Conservation (phyloP, 805 yeast genomes). For the Saturnispora zaruensis region DNA sequence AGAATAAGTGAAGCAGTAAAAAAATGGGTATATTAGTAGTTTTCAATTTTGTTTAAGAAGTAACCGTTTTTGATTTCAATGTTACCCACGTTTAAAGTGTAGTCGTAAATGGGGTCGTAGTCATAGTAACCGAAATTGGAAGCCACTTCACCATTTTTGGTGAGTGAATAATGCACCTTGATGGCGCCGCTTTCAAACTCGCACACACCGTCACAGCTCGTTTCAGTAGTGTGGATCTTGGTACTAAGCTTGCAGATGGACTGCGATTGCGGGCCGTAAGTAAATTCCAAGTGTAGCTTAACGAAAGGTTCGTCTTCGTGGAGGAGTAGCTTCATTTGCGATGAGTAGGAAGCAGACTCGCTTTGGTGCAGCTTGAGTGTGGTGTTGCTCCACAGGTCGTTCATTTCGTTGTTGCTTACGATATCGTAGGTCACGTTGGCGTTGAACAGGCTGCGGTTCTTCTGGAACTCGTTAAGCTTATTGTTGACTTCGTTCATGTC, state of each 20-base stretch:
- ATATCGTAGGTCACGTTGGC: not conserved
- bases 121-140: constrained; percentile 23
- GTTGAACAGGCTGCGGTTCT: not conserved
- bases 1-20: not conserved
- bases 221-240: constrained; percentile 5
- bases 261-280: not conserved
- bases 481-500: not conserved
- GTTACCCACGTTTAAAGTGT: constrained; percentile 15
- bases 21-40: not conserved
- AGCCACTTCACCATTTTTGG: constrained; percentile 18
- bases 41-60: constrained; percentile 12
- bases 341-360: not conserved
- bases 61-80: constrained; percentile 19
- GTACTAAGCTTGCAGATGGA: constrained; percentile 7
- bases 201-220: not conserved
- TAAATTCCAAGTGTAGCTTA: constrained; percentile 14
- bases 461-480: not conserved
- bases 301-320: constrained; percentile 20
- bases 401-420: not conserved
- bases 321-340: constrained; percentile 9
- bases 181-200: constrained; percentile 8
- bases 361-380: not conserved
- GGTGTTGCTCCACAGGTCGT: not conserved
- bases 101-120: constrained; percentile 18
- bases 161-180: constrained; percentile 13